Evolutionary conservation across 805 yeast species (phyloP).

Genomic region (Ogataea dorogensis): DNA sequence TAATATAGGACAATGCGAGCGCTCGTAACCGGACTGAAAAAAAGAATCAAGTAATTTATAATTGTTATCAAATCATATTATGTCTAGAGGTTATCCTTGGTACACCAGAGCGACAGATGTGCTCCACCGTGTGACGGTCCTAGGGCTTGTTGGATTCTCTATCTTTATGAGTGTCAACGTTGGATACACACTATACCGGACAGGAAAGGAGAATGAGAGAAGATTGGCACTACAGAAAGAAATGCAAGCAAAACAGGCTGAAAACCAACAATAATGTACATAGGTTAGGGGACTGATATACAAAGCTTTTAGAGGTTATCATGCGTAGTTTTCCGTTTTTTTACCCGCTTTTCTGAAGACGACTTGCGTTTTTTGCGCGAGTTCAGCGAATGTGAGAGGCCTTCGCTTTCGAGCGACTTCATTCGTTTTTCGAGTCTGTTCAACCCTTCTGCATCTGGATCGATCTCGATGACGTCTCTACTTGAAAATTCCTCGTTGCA

Average conservation of each 20-base stretch:
- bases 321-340: slow-evolving; percentile 5
- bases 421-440: slow-evolving; percentile 17
- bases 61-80: slow-evolving; percentile 17
- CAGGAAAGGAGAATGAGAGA: slow-evolving; percentile 50
- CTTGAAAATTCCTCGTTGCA: slow-evolving; percentile 33
- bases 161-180: slow-evolving; percentile 51
- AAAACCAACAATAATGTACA: slow-evolving; percentile 15
- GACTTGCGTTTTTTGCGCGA: slow-evolving; percentile 20
- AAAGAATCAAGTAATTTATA: slow-evolving; percentile 3
- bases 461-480: slow-evolving; percentile 35
- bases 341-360: background rate
- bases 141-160: slow-evolving; percentile 57
- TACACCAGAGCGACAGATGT: slow-evolving; percentile 71
- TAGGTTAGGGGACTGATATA: slow-evolving; percentile 4
- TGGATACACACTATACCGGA: slow-evolving; percentile 49
- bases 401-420: slow-evolving; percentile 19
- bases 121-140: slow-evolving; percentile 68
- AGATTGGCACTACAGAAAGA: slow-evolving; percentile 36
- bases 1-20: slow-evolving; percentile 3
- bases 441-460: slow-evolving; percentile 16
- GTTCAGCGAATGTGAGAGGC: slow-evolving; percentile 39
- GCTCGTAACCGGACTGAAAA: slow-evolving; percentile 8
- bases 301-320: slow-evolving; percentile 4
- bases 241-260: slow-evolving; percentile 27
- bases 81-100: slow-evolving; percentile 66